Evolutionary conservation across 805 yeast species (phyloP), one percentile per base, ranked within the genome.

Genomic region (Teunomyces panamensis): DNA sequence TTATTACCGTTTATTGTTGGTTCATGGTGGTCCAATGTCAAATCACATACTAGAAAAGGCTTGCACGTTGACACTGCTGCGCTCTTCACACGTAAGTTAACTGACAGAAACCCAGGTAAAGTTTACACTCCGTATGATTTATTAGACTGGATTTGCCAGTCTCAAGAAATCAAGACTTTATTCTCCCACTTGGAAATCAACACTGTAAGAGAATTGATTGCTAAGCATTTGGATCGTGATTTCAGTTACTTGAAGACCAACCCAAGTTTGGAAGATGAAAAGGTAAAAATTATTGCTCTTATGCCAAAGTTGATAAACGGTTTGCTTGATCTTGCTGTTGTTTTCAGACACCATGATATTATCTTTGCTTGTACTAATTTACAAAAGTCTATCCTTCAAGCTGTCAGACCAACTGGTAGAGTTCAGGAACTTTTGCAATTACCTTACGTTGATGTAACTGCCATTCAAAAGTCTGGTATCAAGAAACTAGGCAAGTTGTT

Each of bases 21-120:
- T 35, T 72, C 74, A 27, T 92, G 97, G 97, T 94, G 99, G 99
- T 73, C 74, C 41, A 83, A 81, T 46, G 89, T 89, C 45, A 87
- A 85, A 62, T 72, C 85, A 2, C 83, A 81, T 60, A 94, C 97
- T 26, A 87, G 84, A 56, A 82, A 81, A 56, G 97, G 96, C 3
- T 74, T 94, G 50, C 88, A 87, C 54, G 83, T 86, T 43, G 79
- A 81, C 26, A 87, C 98, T n/a, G 96, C 99, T 4, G 79, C 87
- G 3, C 62, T 73, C 47, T 88, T 87, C 60, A 83, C 88, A 41
- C 85, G 87, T 56, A 76, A 79, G 53, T 67, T 89, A 60, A 78
- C 89, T 50, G 91, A 89, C 67, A 79, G 78, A 61, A 83, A 82
- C 60, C 92, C 94, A 9, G 79, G 87, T 20, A 83, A 80, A 54